Evolutionary conservation across 2,329 filamentous ascomycete species (phyloP).

Genomic region (Ophiostoma sp.): DNA sequence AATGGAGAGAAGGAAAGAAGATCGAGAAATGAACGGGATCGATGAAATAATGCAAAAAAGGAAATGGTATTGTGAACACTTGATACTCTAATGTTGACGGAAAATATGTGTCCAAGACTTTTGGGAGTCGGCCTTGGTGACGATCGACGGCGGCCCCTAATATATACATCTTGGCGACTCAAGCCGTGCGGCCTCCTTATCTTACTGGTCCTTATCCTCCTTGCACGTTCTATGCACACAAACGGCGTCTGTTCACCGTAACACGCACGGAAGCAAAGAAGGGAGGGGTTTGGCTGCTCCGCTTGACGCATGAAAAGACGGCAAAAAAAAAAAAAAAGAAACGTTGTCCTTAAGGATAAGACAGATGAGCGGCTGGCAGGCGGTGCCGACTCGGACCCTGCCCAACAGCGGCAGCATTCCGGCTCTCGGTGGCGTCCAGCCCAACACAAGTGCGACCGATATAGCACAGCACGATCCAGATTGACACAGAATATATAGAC

Average conservation of each 20-base stretch:
- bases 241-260: background rate
- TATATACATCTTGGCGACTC: slow-evolving; percentile 13
- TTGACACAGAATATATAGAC: slow-evolving; percentile 1
- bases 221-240: slow-evolving; percentile 8
- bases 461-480: no score
- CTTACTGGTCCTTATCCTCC: background rate
- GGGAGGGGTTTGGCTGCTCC: background rate
- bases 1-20: background rate
- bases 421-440: slow-evolving; percentile 5
- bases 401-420: background rate
- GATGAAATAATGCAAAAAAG: background rate
- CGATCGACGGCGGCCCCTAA: slow-evolving; percentile 12
- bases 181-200: slow-evolving; percentile 3
- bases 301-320: background rate
- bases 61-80: slow-evolving; percentile 7
- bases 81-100: background rate
- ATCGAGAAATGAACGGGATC: slow-evolving; percentile 8
- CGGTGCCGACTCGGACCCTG: slow-evolving; percentile 5
- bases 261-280: background rate
- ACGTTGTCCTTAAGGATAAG: background rate
- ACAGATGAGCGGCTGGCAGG: background rate
- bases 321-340: no score
- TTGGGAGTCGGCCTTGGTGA: slow-evolving; percentile 12
- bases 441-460: background rate
- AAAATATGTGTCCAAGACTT: slow-evolving; percentile 7